phyloP scores from a whole-genome alignment of 2,329 filamentous ascomycete species.

The Magnaporthales sp. region DNA sequence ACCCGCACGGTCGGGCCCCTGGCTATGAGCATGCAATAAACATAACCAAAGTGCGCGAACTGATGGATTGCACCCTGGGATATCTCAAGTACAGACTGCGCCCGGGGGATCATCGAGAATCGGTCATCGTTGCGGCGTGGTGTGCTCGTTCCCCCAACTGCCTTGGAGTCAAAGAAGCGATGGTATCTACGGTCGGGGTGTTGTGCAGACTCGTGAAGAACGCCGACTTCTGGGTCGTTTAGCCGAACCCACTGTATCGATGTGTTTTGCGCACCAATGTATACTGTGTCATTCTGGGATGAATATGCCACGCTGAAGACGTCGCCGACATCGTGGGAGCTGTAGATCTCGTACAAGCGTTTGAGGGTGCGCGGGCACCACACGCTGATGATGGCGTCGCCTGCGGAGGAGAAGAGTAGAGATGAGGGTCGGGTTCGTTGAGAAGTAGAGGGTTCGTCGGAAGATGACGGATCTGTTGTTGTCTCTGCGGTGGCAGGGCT shows the following conservation, averaged over 20 bases:
- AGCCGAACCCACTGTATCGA: constrained; percentile 89
- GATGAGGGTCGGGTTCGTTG: neutral
- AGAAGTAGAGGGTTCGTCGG: constrained; percentile 31
- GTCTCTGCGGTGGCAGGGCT: constrained; percentile 2
- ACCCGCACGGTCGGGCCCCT: constrained; percentile 59
- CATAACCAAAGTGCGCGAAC: constrained; percentile 91
- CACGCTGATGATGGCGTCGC: constrained; percentile 88
- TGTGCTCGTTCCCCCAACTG: constrained; percentile 72
- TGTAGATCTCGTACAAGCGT: constrained; percentile 83
- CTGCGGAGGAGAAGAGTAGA: constrained; percentile 84
- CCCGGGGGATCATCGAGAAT: constrained; percentile 43
- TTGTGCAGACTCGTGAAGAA: constrained; percentile 51
- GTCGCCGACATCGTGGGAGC: constrained; percentile 88
- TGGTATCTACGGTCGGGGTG: constrained; percentile 74
- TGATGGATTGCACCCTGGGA: constrained; percentile 71
- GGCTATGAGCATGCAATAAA: constrained; percentile 91
- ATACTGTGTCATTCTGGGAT: constrained; percentile 67
- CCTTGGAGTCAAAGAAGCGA: constrained; percentile 86
- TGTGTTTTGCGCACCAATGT: constrained; percentile 89
- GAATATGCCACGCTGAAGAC: constrained; percentile 94
- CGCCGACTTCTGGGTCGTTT: constrained; percentile 51
- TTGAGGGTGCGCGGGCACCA: constrained; percentile 75
- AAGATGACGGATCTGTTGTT: neutral
- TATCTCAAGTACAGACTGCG: constrained; percentile 63
- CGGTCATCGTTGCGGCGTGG: constrained; percentile 59